Base-by-base conservation (phyloP, 306 rosid species). In the Elaeagnus macrophylla region DNA sequence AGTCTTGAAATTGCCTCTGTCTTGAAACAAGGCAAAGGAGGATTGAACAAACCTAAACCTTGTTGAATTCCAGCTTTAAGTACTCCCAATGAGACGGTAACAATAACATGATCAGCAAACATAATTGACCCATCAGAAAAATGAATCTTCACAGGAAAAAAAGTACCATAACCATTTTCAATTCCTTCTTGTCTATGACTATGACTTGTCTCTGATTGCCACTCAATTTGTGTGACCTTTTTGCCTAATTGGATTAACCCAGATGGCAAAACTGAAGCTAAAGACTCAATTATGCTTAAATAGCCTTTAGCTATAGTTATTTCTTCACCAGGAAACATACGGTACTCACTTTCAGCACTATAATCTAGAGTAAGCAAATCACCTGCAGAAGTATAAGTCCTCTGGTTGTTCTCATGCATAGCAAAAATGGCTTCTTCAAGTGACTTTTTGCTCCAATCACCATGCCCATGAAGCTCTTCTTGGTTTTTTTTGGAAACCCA, bases 271-370 rank as follows among this genome's bases (percentile, higher is more conserved):
- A 73, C 85, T 71, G 95, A 89, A 53, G 95, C 95, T 2, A 89
- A 54, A 7, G 69, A 51, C 39, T 89, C 72, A 66, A 89, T 82
- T 40, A 89, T 62, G 57, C 85, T 81, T 67, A 70, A 72, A 64
- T 89, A 89, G 38, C 97, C 97, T 72, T 75, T 83, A 36, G 95
- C 93, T 62, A 89, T 89, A 32, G 97, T 85, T 72, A 83, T 83
- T 69, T 90, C 97, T 16, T 90, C 86, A 46, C 87, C 99, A 0
- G 95, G 86, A 50, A 85, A 91, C 99, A 91, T 78, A 25, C 39
- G 68, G 65, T 87, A 91, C 66, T 91, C 99, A 17, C 96, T 84
- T 19, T 91, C 99, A 3, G 99, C 83, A 6, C 40, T 53, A 37
- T 76, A 87, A 72, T 91, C 99, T 38, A 91, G 66, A 53, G 70